A percentile compares a stretch with the other conserved stretches of the same genome.
These are phyloP conservation scores for Pseudocercospora crystallina DNA, from an alignment of 2,329 filamentous ascomycete species.

Conservation along the genomic window DNA sequence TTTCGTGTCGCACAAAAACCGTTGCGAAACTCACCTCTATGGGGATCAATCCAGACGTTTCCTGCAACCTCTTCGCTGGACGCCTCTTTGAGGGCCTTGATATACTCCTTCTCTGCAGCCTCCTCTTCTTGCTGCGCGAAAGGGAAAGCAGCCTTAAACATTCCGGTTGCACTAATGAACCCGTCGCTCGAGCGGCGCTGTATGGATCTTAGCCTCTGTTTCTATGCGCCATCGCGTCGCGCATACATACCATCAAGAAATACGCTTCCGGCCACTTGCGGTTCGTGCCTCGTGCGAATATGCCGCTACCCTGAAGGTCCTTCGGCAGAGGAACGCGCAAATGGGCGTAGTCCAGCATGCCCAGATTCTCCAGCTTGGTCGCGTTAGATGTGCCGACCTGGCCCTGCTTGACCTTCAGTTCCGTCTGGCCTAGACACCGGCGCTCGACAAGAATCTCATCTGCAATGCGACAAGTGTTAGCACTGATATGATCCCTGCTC, in stretches of 20 bases:
- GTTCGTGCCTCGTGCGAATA: constrained; percentile 73
- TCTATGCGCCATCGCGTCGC: constrained; percentile 9
- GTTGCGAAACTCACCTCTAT: constrained; percentile 52
- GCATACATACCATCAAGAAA: constrained; percentile 71
- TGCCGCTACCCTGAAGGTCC: constrained; percentile 81
- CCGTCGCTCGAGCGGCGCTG: constrained; percentile 80
- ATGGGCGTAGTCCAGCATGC: constrained; percentile 93
- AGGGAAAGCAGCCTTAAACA: constrained; percentile 89
- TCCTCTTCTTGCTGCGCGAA: constrained; percentile 68
- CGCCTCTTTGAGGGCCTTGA: constrained; percentile 78
- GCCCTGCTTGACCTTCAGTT: constrained; percentile 78
- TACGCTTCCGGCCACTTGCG: constrained; percentile 76
- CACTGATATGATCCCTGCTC: constrained; percentile 4
- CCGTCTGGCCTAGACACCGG: constrained; percentile 88
- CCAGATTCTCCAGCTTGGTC: constrained; percentile 70
- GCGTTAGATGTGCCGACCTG: constrained; percentile 70
- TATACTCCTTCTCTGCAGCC: constrained; percentile 73
- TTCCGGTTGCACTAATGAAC: constrained; percentile 80
- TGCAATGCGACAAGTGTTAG: constrained; percentile 29
- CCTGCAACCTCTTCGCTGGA: constrained; percentile 91
- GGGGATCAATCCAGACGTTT: constrained; percentile 91
- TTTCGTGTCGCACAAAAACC: constrained; percentile 10
- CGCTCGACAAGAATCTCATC: constrained; percentile 67
- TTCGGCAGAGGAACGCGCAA: constrained; percentile 88
- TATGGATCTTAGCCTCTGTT: constrained; percentile 10